Conservation (phyloP, 805 yeast genomes). For the Myxozyma udenii region DNA sequence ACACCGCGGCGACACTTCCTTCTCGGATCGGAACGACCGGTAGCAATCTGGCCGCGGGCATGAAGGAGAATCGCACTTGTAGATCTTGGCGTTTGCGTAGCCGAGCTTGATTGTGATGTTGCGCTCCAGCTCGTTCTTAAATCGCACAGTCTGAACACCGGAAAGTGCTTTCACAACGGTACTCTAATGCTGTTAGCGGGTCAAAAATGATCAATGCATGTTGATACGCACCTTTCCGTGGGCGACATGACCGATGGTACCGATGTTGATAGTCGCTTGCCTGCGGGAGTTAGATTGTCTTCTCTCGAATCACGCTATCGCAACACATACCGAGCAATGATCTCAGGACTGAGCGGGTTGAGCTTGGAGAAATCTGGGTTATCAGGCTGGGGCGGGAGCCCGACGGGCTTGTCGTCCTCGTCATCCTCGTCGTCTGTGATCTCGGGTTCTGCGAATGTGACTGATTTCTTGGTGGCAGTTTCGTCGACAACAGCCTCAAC, state of each 20-base stretch:
- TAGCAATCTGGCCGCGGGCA: conserved; percentile 95
- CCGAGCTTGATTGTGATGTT: conserved; percentile 98
- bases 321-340: conserved; percentile 54
- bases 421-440: conserved; percentile 57
- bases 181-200: conserved; percentile 39
- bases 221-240: conserved; percentile 61
- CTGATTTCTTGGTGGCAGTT: conserved; percentile 56
- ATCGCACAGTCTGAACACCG: conserved; percentile 98
- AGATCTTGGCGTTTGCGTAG: conserved; percentile 97
- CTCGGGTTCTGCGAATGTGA: conserved; percentile 69
- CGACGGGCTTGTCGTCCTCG: conserved; percentile 94
- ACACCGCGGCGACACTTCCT: conserved; percentile 91
- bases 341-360: conserved; percentile 90
- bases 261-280: conserved; percentile 98
- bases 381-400: conserved; percentile 93
- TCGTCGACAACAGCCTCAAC: background rate
- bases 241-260: conserved; percentile 95
- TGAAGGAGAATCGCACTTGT: conserved; percentile 78
- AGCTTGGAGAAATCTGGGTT: conserved; percentile 76
- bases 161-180: conserved; percentile 95
- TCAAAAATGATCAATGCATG: background rate
- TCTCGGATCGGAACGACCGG: conserved; percentile 89
- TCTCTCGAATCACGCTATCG: background rate
- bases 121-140: conserved; percentile 98
- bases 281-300: conserved; percentile 41